These are phyloP conservation scores for Holtermannia corniformis DNA, from an alignment of 768 basidiomycete species.

Conservation along the genomic window DNA sequence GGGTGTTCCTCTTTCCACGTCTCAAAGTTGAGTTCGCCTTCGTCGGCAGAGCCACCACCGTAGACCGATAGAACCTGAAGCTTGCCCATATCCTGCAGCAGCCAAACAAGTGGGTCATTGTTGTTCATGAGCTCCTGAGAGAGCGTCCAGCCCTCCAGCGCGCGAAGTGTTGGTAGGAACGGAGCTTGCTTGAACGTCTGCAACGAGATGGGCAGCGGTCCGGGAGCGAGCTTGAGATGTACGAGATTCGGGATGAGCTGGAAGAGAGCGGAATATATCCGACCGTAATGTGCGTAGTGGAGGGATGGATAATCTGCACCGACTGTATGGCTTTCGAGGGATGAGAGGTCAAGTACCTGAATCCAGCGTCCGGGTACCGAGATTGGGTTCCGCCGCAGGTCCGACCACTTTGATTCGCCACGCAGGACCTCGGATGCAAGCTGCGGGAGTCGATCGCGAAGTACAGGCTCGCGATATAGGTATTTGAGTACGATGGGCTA, in stretches of 20 bases:
- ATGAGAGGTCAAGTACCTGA: conserved; percentile 61
- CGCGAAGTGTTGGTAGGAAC: conserved; percentile 6
- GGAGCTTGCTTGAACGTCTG: conserved; percentile 7
- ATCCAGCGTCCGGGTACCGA: conserved; percentile 86
- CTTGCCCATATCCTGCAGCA: conserved; percentile 9
- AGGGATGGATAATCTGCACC: conserved; percentile 9
- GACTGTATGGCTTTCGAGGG: conserved; percentile 11
- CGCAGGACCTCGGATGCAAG: conserved; percentile 53
- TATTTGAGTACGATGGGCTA: conserved; percentile 23
- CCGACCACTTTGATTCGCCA: conserved; percentile 76
- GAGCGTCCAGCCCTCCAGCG: conserved; percentile 16
- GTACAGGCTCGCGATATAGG: conserved; percentile 24
- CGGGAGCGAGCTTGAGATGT: conserved; percentile 29
- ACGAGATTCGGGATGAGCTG: conserved; percentile 32
- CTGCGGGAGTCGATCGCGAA: conserved; percentile 45
- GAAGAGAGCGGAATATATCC: conserved; percentile 17
- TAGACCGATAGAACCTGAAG: conserved; percentile 18
- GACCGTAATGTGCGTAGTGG: conserved; percentile 2
- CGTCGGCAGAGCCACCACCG: conserved; percentile 14
- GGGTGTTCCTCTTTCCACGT: neutral
- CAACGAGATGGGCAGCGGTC: conserved; percentile 7
- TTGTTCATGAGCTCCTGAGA: conserved; percentile 5
- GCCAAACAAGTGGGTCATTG: conserved; percentile 7
- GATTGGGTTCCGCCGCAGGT: conserved; percentile 73
- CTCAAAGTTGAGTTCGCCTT: neutral